Conservation (phyloP, 805 yeast species). For the Cyberlindnera maclurae region DNA sequence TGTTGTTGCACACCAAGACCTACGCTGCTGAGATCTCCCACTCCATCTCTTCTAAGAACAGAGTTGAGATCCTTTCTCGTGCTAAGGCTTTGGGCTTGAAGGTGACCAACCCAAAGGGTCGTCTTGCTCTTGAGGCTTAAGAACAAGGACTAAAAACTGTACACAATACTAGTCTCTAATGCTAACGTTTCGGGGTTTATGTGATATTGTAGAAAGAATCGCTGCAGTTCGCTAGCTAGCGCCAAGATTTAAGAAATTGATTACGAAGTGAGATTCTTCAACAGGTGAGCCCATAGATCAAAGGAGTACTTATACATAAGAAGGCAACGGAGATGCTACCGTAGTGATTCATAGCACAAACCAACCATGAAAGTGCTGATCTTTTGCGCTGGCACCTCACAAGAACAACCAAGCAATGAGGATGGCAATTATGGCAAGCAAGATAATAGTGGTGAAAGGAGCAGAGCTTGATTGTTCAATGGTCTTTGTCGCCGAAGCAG, state of each 20-base stretch:
- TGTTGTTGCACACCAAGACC: slow-evolving; percentile 94
- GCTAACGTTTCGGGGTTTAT: slow-evolving; percentile 17
- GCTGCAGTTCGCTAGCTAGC: neutral
- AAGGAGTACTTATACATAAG: neutral
- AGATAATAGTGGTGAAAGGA: slow-evolving; percentile 44
- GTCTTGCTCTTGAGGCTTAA: slow-evolving; percentile 97
- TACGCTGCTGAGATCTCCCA: slow-evolving; percentile 99
- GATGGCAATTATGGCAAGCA: slow-evolving; percentile 48
- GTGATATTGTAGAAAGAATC: neutral
- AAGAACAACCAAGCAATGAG: slow-evolving; percentile 65
- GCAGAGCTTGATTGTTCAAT: slow-evolving; percentile 40
- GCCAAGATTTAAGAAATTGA: neutral
- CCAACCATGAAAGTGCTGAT: too few relatives aligned
- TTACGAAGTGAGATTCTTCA: too few relatives aligned
- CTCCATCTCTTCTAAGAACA: slow-evolving; percentile 97
- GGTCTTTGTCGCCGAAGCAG: slow-evolving; percentile 14
- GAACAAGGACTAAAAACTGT: slow-evolving; percentile 10
- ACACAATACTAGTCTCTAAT: slow-evolving; percentile 19
- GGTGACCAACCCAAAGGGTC: slow-evolving; percentile 99
- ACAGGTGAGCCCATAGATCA: too few relatives aligned
- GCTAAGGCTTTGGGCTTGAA: slow-evolving; percentile 98
- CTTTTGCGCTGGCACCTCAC: slow-evolving; percentile 3
- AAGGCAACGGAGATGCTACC: too few relatives aligned
- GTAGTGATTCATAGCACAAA: too few relatives aligned
- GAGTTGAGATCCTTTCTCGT: slow-evolving; percentile 91